phyloP scores from a whole-genome alignment of 139 green algal genomes.

The Pseudopediastrum boryanum region DNA sequence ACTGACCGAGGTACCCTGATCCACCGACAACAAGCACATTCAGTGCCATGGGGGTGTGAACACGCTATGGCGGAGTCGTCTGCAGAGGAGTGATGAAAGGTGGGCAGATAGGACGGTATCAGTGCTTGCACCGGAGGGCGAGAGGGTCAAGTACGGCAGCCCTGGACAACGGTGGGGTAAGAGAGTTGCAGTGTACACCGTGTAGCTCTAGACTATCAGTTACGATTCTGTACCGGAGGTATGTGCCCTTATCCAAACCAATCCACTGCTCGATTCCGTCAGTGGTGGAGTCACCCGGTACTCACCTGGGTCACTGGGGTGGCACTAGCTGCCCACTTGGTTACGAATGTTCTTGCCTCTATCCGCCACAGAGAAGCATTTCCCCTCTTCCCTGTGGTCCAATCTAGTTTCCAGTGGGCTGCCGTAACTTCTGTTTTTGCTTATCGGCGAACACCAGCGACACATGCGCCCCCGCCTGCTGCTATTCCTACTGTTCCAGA shows the following conservation, averaged over 20 bases:
- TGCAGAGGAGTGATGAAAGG: background rate
- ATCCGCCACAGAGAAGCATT: background rate
- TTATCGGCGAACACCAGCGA: too few species aligned
- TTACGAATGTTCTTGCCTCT: background rate
- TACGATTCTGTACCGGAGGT: background rate
- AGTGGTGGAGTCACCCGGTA: too few species aligned
- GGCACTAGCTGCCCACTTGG: background rate
- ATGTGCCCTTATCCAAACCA: background rate
- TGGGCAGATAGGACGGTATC: background rate
- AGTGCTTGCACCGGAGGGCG: background rate
- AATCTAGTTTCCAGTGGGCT: too few species aligned
- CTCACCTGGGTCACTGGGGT: background rate
- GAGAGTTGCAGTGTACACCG: background rate
- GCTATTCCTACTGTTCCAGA: too few species aligned
- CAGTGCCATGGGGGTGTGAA: background rate
- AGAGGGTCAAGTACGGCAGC: background rate
- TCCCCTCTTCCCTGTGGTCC: background rate
- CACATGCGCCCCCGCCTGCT: too few species aligned
- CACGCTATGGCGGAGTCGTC: background rate
- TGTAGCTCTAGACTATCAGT: background rate
- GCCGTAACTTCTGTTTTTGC: too few species aligned
- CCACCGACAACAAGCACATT: constrained; percentile 55
- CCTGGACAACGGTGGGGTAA: too few species aligned
- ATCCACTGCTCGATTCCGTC: background rate
- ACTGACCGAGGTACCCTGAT: constrained; percentile 61